Conservation (phyloP, 2,329 filamentous ascomycete species). For the Chrysosporium keratinophilum region DNA sequence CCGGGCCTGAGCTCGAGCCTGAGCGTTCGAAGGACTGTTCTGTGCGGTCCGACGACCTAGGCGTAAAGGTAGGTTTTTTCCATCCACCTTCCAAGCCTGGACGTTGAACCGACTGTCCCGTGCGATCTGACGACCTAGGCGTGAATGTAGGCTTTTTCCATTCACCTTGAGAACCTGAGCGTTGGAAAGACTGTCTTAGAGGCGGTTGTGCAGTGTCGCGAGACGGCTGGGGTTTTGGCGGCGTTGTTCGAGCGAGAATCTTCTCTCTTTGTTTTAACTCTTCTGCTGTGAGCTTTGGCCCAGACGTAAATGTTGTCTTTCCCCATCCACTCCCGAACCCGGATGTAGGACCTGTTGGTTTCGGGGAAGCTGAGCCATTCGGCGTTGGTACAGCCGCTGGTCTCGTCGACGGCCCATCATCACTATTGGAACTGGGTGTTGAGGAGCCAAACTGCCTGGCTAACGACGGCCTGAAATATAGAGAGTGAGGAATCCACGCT, state of each 20-base stretch:
- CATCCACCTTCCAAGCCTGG: no score
- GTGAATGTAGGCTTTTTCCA: no score
- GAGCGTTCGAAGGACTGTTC: constrained; percentile 2
- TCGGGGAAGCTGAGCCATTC: neutral
- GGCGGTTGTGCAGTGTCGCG: constrained; percentile 1
- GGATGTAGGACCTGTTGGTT: neutral
- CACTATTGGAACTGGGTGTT: neutral
- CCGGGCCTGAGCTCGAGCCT: no score
- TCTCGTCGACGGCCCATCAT: neutral
- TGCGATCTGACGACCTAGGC: constrained; percentile 7
- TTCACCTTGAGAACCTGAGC: no score
- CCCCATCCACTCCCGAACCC: neutral
- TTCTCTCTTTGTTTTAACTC: no score
- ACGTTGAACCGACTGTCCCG: no score
- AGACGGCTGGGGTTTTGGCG: neutral
- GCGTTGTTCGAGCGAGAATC: constrained; percentile 4
- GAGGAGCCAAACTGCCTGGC: neutral
- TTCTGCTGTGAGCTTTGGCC: no score
- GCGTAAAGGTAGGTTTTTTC: constrained; percentile 10
- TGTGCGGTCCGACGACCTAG: constrained; percentile 9
- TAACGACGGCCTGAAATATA: neutral
- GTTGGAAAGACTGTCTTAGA: neutral
- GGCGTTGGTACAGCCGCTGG: neutral
- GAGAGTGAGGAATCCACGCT: neutral
- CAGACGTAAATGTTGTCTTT: no score